These are phyloP conservation scores for Rhododendron williamsianum DNA, from an alignment of 148 eudicot genomes.

Conservation along the genomic window DNA sequence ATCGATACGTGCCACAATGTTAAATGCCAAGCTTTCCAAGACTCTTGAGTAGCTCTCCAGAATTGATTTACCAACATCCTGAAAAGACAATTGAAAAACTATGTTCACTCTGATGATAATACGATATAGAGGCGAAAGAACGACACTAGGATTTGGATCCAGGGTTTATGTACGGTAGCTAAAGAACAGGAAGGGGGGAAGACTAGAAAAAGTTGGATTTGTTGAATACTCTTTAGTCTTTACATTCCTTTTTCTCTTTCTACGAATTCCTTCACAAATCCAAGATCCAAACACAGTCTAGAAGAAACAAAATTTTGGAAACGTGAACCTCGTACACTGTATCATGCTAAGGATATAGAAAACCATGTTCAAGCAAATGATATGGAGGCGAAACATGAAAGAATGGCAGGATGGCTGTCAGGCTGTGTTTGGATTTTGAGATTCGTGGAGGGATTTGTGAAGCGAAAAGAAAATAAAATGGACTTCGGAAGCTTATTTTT, in stretches of 20 bases:
- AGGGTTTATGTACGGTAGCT: neutral
- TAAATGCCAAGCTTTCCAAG: conserved; percentile 69
- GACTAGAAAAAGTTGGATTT: neutral
- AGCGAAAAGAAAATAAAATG: neutral
- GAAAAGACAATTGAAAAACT: neutral
- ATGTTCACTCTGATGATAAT: neutral
- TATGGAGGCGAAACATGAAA: neutral
- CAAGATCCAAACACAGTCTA: too few relatives aligned
- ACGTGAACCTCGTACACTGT: too few relatives aligned
- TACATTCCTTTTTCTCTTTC: neutral
- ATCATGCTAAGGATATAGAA: neutral
- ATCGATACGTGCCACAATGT: conserved; percentile 66
- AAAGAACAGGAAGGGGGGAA: neutral
- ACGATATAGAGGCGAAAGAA: neutral
- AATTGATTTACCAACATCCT: conserved; percentile 84
- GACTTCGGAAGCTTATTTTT: neutral
- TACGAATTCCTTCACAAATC: neutral
- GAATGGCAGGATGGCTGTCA: neutral
- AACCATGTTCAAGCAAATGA: neutral
- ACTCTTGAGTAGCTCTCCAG: conserved; percentile 87
- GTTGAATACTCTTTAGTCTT: too few relatives aligned
- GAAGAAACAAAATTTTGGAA: too few relatives aligned
- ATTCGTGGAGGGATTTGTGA: neutral
- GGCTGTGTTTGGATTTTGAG: neutral
- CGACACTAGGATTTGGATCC: neutral